Evolutionary conservation across 495 filamentous ascomycete genomes (phyloP).

Genomic region (Penicillium egyptiacum): DNA sequence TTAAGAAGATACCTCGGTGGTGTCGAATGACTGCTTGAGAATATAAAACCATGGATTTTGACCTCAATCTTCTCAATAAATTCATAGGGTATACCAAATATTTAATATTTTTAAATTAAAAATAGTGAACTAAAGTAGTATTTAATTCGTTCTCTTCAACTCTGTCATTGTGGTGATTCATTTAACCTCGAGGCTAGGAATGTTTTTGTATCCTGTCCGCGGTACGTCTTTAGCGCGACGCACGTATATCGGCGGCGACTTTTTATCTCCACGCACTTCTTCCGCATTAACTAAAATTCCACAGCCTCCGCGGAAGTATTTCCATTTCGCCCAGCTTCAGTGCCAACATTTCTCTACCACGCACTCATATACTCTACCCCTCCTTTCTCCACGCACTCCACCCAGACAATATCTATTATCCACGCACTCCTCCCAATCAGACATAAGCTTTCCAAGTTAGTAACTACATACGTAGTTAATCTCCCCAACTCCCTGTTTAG

Average conservation of each 20-base stretch:
- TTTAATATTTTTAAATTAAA: neutral
- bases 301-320: neutral
- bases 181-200: neutral
- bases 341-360: neutral
- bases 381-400: neutral
- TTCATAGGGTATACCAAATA: neutral
- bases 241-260: fast-evolving
- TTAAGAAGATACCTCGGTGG: neutral
- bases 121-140: neutral
- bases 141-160: neutral
- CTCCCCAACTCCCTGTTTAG: too few species aligned
- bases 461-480: too few species aligned
- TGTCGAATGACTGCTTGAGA: too few species aligned
- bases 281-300: neutral
- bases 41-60: neutral
- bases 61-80: neutral
- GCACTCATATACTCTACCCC: neutral
- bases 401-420: neutral
- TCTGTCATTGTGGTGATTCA: neutral
- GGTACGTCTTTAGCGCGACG: neutral
- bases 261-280: neutral
- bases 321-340: neutral
- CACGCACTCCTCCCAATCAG: neutral
- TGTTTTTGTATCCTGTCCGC: too few species aligned
- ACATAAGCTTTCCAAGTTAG: too few species aligned